These are phyloP conservation scores for Ploettnerulaceae sp. DNA, from an alignment of 2,329 filamentous ascomycete genomes.

Conservation along the genomic window DNA sequence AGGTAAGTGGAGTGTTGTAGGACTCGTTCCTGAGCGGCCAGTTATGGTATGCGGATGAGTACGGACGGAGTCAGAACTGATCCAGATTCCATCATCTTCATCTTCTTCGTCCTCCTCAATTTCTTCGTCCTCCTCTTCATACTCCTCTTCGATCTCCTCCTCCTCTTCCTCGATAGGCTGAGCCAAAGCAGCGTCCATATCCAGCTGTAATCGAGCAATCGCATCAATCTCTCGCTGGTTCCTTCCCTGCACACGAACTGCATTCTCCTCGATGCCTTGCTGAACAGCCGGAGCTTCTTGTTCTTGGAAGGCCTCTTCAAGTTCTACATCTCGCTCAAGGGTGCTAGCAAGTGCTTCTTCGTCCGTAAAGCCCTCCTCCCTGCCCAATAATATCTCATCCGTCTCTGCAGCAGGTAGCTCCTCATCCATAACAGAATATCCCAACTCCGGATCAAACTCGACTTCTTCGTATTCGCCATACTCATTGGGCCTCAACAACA, in stretches of 20 bases:
- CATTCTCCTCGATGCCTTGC: slow-evolving; percentile 1
- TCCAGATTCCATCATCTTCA: slow-evolving; percentile 25
- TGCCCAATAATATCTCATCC: background rate
- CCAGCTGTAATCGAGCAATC: slow-evolving; percentile 30
- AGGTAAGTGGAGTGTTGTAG: slow-evolving; percentile 72
- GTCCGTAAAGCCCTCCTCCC: background rate
- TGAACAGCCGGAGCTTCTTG: slow-evolving; percentile 24
- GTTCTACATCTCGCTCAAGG: background rate
- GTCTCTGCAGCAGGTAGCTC: slow-evolving; percentile 25
- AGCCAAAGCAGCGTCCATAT: slow-evolving; percentile 31
- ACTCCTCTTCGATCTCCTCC: slow-evolving; percentile 25
- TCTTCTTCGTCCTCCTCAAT: slow-evolving; percentile 27
- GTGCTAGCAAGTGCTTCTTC: background rate
- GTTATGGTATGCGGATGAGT: slow-evolving; percentile 69
- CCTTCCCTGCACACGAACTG: slow-evolving; percentile 24
- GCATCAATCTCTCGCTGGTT: slow-evolving; percentile 33
- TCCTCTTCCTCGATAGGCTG: slow-evolving; percentile 26
- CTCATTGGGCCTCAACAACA: slow-evolving; percentile 50
- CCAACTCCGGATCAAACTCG: slow-evolving; percentile 34
- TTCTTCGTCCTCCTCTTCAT: slow-evolving; percentile 28
- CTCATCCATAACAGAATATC: slow-evolving; percentile 32
- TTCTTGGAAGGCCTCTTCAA: slow-evolving; percentile 19
- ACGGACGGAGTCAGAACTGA: slow-evolving; percentile 42
- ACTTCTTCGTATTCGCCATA: slow-evolving; percentile 60
- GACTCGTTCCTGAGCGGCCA: slow-evolving; percentile 69